A percentile compares a stretch with the other conserved stretches of the same genome.
Evolutionary conservation across 2,329 filamentous ascomycete genomes (phyloP).

Genomic region (Botrytis elliptica): DNA sequence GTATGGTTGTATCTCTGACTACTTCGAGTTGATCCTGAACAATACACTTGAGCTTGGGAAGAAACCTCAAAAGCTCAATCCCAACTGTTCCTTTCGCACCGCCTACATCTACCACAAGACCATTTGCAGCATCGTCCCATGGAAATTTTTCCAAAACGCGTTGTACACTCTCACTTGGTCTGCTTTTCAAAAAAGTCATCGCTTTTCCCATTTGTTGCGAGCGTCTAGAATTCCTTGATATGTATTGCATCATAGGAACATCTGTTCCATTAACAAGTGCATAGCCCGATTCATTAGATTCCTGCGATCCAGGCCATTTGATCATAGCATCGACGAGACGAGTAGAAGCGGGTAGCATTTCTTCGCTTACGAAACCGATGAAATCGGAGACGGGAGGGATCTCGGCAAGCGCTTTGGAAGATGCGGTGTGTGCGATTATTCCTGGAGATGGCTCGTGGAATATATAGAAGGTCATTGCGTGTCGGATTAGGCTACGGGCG

Average conservation of each 20-base stretch:
- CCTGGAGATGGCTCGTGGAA: slow-evolving; percentile 24
- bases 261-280: background rate
- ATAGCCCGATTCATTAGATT: slow-evolving; percentile 20
- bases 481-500: slow-evolving; percentile 44
- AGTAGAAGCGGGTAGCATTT: slow-evolving; percentile 18
- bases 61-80: background rate
- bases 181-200: slow-evolving; percentile 15
- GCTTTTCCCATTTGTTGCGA: slow-evolving; percentile 9
- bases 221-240: background rate
- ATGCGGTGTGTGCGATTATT: slow-evolving; percentile 21
- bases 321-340: slow-evolving; percentile 22
- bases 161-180: background rate
- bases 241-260: slow-evolving; percentile 7
- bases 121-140: background rate
- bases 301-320: slow-evolving; percentile 22
- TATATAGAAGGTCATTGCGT: slow-evolving; percentile 55
- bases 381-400: slow-evolving; percentile 4
- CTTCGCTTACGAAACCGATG: slow-evolving; percentile 11
- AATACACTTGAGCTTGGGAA: slow-evolving; percentile 2
- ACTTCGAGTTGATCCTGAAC: slow-evolving; percentile 3
- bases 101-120: background rate
- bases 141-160: background rate
- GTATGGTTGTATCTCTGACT: background rate
- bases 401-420: slow-evolving; percentile 12
- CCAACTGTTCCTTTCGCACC: background rate